phyloP scores from a whole-genome alignment of 192 early-diverging fungal species.

The Entomortierella beljakovae region DNA sequence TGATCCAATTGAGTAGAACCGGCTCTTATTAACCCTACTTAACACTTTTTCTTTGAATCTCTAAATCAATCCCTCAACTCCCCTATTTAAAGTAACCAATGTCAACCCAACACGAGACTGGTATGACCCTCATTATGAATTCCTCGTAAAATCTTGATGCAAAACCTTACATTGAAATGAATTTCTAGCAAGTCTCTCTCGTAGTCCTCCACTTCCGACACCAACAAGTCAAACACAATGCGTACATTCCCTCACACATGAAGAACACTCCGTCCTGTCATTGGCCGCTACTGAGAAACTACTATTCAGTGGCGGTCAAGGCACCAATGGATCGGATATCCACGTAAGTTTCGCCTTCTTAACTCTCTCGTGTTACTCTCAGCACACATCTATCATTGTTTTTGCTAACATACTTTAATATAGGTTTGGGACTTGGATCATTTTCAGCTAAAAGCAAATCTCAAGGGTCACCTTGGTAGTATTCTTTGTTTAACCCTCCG shows the following conservation, averaged over 20 bases:
- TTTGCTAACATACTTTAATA: no score
- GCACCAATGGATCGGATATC: slow-evolving; percentile 62
- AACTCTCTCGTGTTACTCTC: no score
- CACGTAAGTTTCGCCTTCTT: slow-evolving; percentile 57
- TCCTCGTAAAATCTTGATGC: neutral
- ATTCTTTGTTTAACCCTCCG: slow-evolving; percentile 61
- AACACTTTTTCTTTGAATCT: neutral
- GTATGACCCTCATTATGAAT: neutral
- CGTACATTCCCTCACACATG: slow-evolving; percentile 63
- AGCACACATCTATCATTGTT: no score
- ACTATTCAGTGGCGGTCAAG: slow-evolving; percentile 78
- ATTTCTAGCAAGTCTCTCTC: slow-evolving; percentile 47
- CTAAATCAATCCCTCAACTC: neutral
- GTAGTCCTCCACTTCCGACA: slow-evolving; percentile 22
- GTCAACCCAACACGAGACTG: neutral
- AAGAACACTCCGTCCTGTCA: slow-evolving; percentile 71
- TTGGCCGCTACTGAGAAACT: slow-evolving; percentile 67
- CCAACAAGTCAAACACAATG: slow-evolving; percentile 35
- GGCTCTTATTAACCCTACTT: no score
- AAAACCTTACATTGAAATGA: neutral
- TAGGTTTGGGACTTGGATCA: slow-evolving; percentile 64
- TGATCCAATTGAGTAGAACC: no score
- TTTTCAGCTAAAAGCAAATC: slow-evolving; percentile 59
- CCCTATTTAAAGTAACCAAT: neutral
- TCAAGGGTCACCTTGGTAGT: slow-evolving; percentile 64